phyloP scores from a whole-genome alignment of 202 grass and related monocot genomes.

The Musa balbisiana region DNA sequence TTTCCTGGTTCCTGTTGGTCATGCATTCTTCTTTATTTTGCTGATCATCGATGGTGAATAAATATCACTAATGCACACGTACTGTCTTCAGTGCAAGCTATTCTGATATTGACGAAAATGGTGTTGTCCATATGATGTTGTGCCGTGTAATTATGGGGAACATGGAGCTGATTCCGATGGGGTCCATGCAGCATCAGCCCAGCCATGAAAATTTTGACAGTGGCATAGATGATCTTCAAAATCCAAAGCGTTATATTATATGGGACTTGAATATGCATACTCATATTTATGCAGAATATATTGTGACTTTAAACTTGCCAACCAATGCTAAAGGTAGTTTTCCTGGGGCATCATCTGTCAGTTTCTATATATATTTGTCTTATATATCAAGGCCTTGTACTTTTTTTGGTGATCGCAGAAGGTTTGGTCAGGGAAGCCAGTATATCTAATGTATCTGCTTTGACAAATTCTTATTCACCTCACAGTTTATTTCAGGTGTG shows the following conservation, averaged over 20 bases:
- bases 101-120: constrained; percentile 84
- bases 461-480: constrained; percentile 60
- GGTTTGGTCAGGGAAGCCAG: constrained; percentile 38
- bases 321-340: constrained; percentile 65
- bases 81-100: constrained; percentile 74
- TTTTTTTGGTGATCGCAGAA: constrained; percentile 35
- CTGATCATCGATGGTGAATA: not conserved
- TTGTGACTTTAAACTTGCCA: constrained; percentile 72
- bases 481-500: constrained; percentile 50
- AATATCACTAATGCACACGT: not conserved
- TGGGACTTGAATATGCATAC: constrained; percentile 88
- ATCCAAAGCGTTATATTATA: constrained; percentile 84
- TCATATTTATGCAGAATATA: constrained; percentile 85
- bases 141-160: constrained; percentile 97
- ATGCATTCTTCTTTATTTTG: not conserved
- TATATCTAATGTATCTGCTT: constrained; percentile 53
- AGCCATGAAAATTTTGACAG: constrained; percentile 71
- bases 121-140: constrained; percentile 76
- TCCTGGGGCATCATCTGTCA: not conserved
- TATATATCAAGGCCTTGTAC: too few species aligned
- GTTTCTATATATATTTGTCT: too few species aligned
- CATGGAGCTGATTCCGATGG: constrained; percentile 71
- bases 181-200: constrained; percentile 63
- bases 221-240: constrained; percentile 86
- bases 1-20: too few species aligned